Evolutionary conservation across 208 protist genomes (phyloP), one percentile per base, ranked within the genome.

Genomic region (Trichomonas vaginalis): DNA sequence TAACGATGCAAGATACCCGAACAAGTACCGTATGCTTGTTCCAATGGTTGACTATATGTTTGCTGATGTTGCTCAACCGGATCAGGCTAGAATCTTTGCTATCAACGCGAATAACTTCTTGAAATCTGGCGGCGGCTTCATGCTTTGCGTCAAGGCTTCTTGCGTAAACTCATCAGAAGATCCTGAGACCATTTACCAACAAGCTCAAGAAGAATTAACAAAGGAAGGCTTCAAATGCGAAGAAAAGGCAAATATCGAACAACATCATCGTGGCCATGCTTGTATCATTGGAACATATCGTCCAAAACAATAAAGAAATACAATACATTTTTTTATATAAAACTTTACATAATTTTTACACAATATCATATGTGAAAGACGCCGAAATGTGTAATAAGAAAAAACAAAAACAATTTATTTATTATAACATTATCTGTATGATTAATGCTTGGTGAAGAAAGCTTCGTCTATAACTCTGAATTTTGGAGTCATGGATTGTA

Each of bases 71-170:
- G 99, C 99, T 4, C 99, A 99, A 98, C 99, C 99, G 21, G 99
- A 99, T 97, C 99, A 99, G 97, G 98, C 99, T 10, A 98, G 99
- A 97, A 99, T 99, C 97, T 98, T 99, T 82, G 98, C 98, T 51
- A 97, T 99, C 90, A 99, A 99, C 97, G 98, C 99, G 17, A 97
- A 99, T 87, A 98, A 99, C 40, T 99, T 99, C 97, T 98, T 99
- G 56, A 99, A 99, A 97, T 99, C 99, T 96, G 99, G 98, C 48
- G 99, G 99, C 82, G 98, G 99, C 97, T 99, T 99, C 97, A 98
- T 99, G 10, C 99, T 99, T 96, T 99, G 99, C 61, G 99, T 99
- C 97, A 99, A 99, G 98, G 99, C 99, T 37, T 99, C 99, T 97
- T 99, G 99, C 98, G 99, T 99, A 95, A 99, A 99, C 97, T 99